Evolutionary conservation across 805 yeast species (phyloP), one percentile per base, ranked within the genome.

Genomic region (Candida ortonii): DNA sequence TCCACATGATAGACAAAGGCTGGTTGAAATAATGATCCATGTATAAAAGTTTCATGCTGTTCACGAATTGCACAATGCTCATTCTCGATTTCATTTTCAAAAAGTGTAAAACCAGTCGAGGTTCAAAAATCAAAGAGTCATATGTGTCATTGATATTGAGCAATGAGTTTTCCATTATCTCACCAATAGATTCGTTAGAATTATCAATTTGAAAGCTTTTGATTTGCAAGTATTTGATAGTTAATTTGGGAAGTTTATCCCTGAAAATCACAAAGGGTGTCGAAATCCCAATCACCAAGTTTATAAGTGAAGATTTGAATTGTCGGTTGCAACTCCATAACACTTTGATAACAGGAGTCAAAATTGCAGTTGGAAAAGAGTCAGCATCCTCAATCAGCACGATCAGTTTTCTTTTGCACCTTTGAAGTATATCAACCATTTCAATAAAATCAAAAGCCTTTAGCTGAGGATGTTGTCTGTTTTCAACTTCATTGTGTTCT

Each of bases 311-410:
- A 10, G 44, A 25, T 3, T 23, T 24, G 16, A 33, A 28, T 16
- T 31, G 31, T 13, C 41, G 44, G 26, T 49, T 49, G 16, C 36
- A 47, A 26, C 40, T 38, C 54, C 58, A 50, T 4, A 58, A 28
- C 2, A 50, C 22, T 21, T 49, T 44, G 20, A 60, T 34, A 12
- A 50, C 27, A 3, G 53, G 49, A n/a, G 55, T 44, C 19, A 55
- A 25, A 8, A 50, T 39, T 5, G 46, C 26, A 0, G 59, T 44
- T 4, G 55, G 54, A 33, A 62, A 53, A 5, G 62, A 52, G 39
- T 61, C 67, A 3, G 63, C 59, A 46, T 61, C 64, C 34, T 61
- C 64, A n/a, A 62, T 42, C 13, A 61, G 29, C 3, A 62, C 46
- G 5, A 54, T 28, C 9, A 61, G 33, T 16, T 34, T 34, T 20